phyloP scores from a whole-genome alignment of 148 eudicot genomes.

The Euryodendron excelsum region DNA sequence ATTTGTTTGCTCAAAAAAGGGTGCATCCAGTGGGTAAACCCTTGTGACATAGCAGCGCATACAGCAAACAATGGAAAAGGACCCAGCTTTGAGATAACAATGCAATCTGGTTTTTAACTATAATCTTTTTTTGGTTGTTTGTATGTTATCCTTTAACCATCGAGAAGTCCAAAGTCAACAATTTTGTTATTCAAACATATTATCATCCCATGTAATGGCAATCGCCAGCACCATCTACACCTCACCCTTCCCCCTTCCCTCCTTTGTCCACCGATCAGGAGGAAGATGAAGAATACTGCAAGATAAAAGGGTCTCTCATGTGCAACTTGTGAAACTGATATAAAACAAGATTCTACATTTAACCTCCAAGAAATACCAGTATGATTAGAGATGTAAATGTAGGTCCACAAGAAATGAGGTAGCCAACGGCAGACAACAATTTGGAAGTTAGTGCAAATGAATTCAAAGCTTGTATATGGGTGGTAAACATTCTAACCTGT shows the following conservation, averaged over 20 bases:
- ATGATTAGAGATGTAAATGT: background rate
- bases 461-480: background rate
- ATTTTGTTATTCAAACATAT: background rate
- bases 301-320: background rate
- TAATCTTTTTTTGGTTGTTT: background rate
- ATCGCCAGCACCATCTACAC: background rate
- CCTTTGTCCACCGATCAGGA: background rate
- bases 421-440: background rate
- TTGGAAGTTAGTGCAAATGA: background rate
- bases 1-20: background rate
- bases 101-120: background rate
- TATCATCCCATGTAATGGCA: background rate
- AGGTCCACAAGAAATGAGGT: background rate
- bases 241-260: background rate
- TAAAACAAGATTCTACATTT: background rate
- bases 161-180: background rate
- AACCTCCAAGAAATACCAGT: background rate
- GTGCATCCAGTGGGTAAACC: no score
- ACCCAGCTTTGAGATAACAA: background rate
- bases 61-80: background rate
- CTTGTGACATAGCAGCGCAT: no score
- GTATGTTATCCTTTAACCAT: background rate
- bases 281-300: background rate
- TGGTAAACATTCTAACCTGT: slow-evolving; percentile 45
- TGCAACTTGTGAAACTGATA: background rate